Conservation (phyloP, 192 early-diverging fungal species). For the Backusella psychrophila region DNA sequence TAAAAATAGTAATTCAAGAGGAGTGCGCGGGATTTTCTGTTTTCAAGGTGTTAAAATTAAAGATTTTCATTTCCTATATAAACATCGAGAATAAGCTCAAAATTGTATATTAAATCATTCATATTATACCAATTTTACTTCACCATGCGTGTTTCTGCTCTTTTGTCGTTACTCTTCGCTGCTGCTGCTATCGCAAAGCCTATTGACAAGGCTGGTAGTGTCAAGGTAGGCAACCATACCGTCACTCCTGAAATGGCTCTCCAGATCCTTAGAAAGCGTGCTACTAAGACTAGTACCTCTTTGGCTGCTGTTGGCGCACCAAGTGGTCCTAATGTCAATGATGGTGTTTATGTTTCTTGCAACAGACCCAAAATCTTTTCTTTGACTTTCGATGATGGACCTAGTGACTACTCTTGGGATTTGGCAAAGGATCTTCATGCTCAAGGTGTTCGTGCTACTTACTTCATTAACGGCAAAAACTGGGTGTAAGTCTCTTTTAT, state of each 20-base stretch:
- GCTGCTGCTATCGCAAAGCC: not conserved
- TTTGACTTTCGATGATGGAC: conserved; percentile 61
- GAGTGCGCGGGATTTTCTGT: not conserved
- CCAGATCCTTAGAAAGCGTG: not conserved
- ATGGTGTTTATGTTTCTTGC: conserved; percentile 1
- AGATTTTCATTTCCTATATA: not conserved
- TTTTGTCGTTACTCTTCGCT: not conserved
- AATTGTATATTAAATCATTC: not conserved
- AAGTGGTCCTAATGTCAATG: not conserved
- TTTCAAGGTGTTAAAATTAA: conserved; percentile 5
- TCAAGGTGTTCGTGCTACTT: conserved; percentile 46
- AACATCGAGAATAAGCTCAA: not conserved
- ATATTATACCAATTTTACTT: not conserved
- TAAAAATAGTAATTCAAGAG: not conserved
- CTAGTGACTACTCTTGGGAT: conserved; percentile 23
- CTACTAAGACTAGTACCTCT: not conserved
- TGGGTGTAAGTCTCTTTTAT: conserved; percentile 32
- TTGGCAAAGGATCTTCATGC: conserved; percentile 21
- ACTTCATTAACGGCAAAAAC: conserved; percentile 68
- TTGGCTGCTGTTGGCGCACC: not conserved
- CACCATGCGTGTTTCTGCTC: not conserved
- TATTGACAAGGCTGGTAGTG: not conserved
- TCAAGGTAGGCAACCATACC: not conserved
- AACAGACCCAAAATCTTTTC: conserved; percentile 38
- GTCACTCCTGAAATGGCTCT: not conserved